Conservation (phyloP, 768 basidiomycete genomes). For the Hydnum rufescens region DNA sequence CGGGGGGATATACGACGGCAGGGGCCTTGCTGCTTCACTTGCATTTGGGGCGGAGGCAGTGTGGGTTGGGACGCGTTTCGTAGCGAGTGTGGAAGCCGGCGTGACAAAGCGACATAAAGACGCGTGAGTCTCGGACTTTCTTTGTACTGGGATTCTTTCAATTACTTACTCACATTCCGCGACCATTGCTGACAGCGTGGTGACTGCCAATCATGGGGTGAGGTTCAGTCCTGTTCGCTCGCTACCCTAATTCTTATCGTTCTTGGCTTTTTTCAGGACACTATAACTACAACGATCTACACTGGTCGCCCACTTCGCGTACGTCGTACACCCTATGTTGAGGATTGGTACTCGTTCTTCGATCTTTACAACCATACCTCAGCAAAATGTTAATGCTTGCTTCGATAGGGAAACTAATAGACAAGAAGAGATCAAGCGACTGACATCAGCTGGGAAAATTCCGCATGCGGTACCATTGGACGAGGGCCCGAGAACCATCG, state of each 20-base stretch:
- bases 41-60: conserved; percentile 79
- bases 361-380: neutral
- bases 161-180: too few relatives aligned
- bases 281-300: conserved; percentile 72
- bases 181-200: too few relatives aligned
- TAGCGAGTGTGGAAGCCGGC: conserved; percentile 58
- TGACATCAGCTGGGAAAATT: conserved; percentile 63
- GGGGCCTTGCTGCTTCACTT: conserved; percentile 70
- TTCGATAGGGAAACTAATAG: conserved; percentile 60
- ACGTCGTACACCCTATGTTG: conserved; percentile 62
- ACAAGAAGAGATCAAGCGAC: conserved; percentile 58
- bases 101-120: conserved; percentile 79
- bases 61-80: conserved; percentile 71
- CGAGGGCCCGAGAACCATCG: conserved; percentile 72
- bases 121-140: too few relatives aligned
- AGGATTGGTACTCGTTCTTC: conserved; percentile 40
- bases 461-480: conserved; percentile 54
- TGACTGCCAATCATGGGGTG: too few relatives aligned
- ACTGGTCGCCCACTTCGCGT: conserved; percentile 82
- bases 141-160: too few relatives aligned
- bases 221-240: conserved; percentile 43
- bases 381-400: neutral
- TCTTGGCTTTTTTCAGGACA: conserved; percentile 42
- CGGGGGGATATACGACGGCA: conserved; percentile 79
- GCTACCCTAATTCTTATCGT: conserved; percentile 40